Evolutionary conservation across 1,139 yeast species (phyloP).

Genomic region (Saccharomyces hybrid): DNA sequence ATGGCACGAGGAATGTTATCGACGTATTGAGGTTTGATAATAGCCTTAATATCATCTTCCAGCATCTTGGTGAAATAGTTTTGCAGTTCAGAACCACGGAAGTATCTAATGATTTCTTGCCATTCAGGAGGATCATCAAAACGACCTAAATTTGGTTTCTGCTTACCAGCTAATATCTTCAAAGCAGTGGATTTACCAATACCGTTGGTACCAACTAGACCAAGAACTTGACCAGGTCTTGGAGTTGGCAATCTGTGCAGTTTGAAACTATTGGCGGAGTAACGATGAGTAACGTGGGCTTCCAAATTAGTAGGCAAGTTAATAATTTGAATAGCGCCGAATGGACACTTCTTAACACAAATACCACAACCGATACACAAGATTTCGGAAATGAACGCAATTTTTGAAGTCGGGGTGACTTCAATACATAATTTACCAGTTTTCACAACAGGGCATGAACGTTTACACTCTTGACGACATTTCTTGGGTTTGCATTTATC

Average conservation of each 20-base stretch:
- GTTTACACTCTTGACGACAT: slow-evolving; percentile 96
- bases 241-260: slow-evolving; percentile 96
- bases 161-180: slow-evolving; percentile 93
- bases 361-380: slow-evolving; percentile 99
- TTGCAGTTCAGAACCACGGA: slow-evolving; percentile 96
- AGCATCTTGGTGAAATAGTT: slow-evolving; percentile 89
- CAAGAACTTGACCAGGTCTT: slow-evolving; percentile 97
- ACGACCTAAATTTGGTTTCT: slow-evolving; percentile 91
- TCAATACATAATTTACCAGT: slow-evolving; percentile 97
- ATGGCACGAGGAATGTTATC: slow-evolving; percentile 95
- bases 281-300: slow-evolving; percentile 87
- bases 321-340: slow-evolving; percentile 91
- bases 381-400: slow-evolving; percentile 91
- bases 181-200: slow-evolving; percentile 98
- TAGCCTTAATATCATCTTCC: slow-evolving; percentile 89
- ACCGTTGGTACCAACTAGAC: slow-evolving; percentile 98
- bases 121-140: slow-evolving; percentile 96
- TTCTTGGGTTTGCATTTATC: slow-evolving; percentile 97
- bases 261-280: slow-evolving; percentile 95
- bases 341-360: slow-evolving; percentile 96
- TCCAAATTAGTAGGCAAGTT: slow-evolving; percentile 94
- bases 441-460: slow-evolving; percentile 94
- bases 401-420: slow-evolving; percentile 82
- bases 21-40: slow-evolving; percentile 96
- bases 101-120: slow-evolving; percentile 84